phyloP scores from a whole-genome alignment of 108 stramenopile genomes.

The Conticribra weissflogii region DNA sequence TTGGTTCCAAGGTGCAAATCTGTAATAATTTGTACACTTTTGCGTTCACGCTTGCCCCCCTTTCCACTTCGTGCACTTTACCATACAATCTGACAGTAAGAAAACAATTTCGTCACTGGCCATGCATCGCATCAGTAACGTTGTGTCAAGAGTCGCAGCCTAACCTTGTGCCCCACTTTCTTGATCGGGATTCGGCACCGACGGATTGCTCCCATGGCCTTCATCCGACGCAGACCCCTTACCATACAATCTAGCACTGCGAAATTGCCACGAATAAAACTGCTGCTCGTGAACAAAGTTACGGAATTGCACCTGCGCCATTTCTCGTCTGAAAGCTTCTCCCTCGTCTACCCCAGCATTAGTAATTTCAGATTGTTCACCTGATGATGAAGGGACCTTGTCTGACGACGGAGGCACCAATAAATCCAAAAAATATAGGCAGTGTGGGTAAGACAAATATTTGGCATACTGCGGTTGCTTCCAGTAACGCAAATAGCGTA shows the following conservation, averaged over 20 bases:
- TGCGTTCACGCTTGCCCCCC: too few species aligned
- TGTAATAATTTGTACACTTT: too few species aligned
- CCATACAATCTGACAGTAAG: too few species aligned
- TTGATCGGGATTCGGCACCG: too few species aligned
- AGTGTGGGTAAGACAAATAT: constrained; percentile 80
- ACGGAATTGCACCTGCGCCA: constrained; percentile 77
- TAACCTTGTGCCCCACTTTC: too few species aligned
- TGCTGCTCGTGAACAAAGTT: constrained; percentile 89
- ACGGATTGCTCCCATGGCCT: background rate
- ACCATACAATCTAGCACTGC: constrained; percentile 72
- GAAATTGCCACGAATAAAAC: constrained; percentile 85
- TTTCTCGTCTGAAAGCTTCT: constrained; percentile 72
- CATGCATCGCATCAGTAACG: too few species aligned
- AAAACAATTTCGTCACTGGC: too few species aligned
- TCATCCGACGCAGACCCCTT: constrained; percentile 3
- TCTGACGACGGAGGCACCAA: constrained; percentile 52
- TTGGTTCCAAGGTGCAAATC: too few species aligned
- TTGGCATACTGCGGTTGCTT: constrained; percentile 77
- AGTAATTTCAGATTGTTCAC: background rate
- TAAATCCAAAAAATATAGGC: constrained; percentile 83
- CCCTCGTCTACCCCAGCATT: constrained; percentile 39
- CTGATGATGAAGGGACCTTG: background rate
- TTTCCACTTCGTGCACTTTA: too few species aligned
- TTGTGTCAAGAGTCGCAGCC: too few species aligned
- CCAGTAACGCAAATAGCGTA: constrained; percentile 81